A percentile compares a stretch with the other conserved stretches of the same genome.
Evolutionary conservation across 164 flowering plant genomes (phyloP).

Genomic region (Magnolia officinalis): DNA sequence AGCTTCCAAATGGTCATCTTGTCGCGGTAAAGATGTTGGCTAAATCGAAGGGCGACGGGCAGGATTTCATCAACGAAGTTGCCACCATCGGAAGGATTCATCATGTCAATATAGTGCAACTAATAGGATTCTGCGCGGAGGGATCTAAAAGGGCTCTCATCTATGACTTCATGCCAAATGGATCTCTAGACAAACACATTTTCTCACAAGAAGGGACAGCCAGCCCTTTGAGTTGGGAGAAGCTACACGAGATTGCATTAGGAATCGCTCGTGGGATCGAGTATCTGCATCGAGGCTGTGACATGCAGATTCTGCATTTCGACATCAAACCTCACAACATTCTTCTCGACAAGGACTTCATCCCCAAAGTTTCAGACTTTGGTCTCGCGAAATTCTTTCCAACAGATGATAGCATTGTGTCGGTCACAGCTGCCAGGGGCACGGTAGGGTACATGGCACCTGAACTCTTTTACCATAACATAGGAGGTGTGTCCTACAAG

Average conservation of each 20-base stretch:
- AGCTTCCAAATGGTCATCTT: conserved; percentile 4
- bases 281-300: conserved; percentile 14
- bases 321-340: conserved; percentile 18
- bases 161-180: conserved; percentile 14
- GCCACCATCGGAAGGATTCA: conserved; percentile 11
- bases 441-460: conserved; percentile 14
- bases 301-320: conserved; percentile 12
- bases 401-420: background rate
- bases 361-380: conserved; percentile 16
- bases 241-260: conserved; percentile 3
- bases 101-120: conserved; percentile 10
- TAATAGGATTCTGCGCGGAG: conserved; percentile 11
- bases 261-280: conserved; percentile 10
- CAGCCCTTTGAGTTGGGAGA: conserved; percentile 7
- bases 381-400: conserved; percentile 12
- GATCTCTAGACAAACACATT: conserved; percentile 6
- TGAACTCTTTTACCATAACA: conserved; percentile 5
- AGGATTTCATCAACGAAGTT: conserved; percentile 13
- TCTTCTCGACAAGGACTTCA: conserved; percentile 8
- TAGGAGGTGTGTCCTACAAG: conserved; percentile 4
- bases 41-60: background rate
- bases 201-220: background rate
- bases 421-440: background rate
- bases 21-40: conserved; percentile 4
- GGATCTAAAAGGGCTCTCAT: conserved; percentile 11